Conservation (phyloP, 768 basidiomycete genomes). For the Pleurotus eryngii region DNA sequence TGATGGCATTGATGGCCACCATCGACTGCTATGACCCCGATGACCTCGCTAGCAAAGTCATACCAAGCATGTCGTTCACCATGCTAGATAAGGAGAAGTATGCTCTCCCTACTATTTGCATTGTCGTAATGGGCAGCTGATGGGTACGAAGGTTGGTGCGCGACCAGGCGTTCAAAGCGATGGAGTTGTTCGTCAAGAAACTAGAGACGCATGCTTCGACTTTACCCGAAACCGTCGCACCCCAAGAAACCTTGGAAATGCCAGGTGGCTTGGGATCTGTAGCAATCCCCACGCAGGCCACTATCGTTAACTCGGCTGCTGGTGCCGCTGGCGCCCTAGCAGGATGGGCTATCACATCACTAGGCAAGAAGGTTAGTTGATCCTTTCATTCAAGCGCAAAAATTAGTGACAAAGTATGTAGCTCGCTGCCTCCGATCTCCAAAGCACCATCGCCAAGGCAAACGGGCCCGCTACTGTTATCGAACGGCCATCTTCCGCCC, state of each 20-base stretch:
- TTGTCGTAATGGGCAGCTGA: not conserved
- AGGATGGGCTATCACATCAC: slow-evolving; percentile 92
- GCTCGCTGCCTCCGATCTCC: slow-evolving; percentile 72
- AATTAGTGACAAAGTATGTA: slow-evolving; percentile 22
- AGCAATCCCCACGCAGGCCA: slow-evolving; percentile 36
- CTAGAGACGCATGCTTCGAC: slow-evolving; percentile 74
- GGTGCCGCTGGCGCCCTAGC: slow-evolving; percentile 91
- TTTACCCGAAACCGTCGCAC: slow-evolving; percentile 53
- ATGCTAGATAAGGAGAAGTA: slow-evolving; percentile 94
- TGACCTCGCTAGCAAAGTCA: slow-evolving; percentile 85
- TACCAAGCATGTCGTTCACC: slow-evolving; percentile 78
- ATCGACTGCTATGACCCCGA: slow-evolving; percentile 86
- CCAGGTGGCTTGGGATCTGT: slow-evolving; percentile 25
- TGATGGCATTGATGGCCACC: slow-evolving; percentile 96
- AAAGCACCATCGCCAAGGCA: slow-evolving; percentile 55
- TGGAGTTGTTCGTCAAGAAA: slow-evolving; percentile 82
- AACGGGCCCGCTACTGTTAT: slow-evolving; percentile 12
- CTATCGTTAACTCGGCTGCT: slow-evolving; percentile 79
- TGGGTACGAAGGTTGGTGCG: slow-evolving; percentile 67
- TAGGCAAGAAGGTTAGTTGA: slow-evolving; percentile 70
- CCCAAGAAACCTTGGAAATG: slow-evolving; percentile 24
- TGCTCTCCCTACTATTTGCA: slow-evolving; percentile 16
- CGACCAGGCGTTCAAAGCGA: slow-evolving; percentile 93
- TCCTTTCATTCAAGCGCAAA: not conserved
- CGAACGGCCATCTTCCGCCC: slow-evolving; percentile 37